These are phyloP conservation scores for Fagopyrum esculentum DNA, from an alignment of 148 eudicot species.

Conservation along the genomic window DNA sequence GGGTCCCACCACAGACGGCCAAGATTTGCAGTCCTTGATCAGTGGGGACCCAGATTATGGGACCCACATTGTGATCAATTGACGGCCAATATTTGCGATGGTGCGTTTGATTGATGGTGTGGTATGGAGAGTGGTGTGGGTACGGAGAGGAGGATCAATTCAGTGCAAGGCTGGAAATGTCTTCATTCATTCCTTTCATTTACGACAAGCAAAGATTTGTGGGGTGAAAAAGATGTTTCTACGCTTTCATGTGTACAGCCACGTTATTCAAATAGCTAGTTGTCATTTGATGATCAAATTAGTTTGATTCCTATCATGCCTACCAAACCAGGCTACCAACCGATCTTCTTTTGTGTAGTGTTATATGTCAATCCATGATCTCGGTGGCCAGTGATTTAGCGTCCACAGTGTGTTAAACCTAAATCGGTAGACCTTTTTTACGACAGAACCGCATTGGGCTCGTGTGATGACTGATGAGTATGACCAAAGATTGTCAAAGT, in stretches of 20 bases:
- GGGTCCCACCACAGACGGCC: neutral
- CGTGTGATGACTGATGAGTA: too few species aligned
- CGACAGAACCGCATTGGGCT: too few species aligned
- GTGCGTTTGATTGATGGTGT: slow-evolving; percentile 4
- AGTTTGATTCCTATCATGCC: neutral
- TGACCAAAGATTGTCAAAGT: too few species aligned
- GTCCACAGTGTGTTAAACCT: too few species aligned
- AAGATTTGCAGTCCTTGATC: neutral
- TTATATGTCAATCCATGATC: neutral
- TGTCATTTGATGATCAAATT: neutral
- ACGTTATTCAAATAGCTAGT: neutral
- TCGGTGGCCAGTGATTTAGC: too few species aligned
- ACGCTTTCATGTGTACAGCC: neutral
- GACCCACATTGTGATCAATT: neutral
- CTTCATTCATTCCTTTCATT: neutral
- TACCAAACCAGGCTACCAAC: neutral
- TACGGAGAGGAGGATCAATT: neutral
- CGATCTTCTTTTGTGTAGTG: neutral
- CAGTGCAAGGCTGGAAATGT: neutral
- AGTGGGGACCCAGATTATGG: neutral
- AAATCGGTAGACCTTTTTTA: too few species aligned
- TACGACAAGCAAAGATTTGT: neutral
- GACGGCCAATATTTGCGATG: neutral
- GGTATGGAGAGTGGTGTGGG: neutral
- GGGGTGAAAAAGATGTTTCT: neutral